Percentiles rank a stretch among this genome's conserved stretches.
phyloP scores from a whole-genome alignment of 305 asterid genomes.

The Solanum aculeatissimum region DNA sequence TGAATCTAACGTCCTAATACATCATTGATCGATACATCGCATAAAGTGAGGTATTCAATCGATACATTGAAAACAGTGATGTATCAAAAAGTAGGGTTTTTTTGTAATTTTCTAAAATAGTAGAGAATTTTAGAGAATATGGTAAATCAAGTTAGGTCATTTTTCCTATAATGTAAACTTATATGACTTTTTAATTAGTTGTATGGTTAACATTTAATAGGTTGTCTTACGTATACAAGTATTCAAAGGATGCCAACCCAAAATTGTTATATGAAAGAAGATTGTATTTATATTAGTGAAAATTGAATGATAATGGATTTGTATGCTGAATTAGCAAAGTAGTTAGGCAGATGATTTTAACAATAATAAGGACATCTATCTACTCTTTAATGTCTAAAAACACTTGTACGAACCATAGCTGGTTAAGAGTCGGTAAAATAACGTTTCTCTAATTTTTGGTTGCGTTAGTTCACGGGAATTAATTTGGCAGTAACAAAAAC shows the following conservation, averaged over 20 bases:
- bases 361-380: background rate
- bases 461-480: background rate
- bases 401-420: background rate
- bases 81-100: too few relatives aligned
- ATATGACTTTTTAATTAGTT: background rate
- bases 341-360: background rate
- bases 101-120: too few relatives aligned
- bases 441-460: background rate
- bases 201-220: background rate
- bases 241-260: background rate
- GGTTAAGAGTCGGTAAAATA: background rate
- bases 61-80: too few relatives aligned
- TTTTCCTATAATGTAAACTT: background rate
- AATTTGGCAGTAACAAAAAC: background rate
- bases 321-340: background rate
- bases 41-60: too few relatives aligned
- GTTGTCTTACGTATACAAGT: background rate
- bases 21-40: too few relatives aligned
- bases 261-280: background rate
- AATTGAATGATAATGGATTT: background rate
- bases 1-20: too few relatives aligned
- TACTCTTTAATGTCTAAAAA: background rate
- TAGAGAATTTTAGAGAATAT: too few relatives aligned
- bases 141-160: too few relatives aligned
- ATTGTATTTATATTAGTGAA: background rate